Percentiles rank a stretch among this genome's conserved stretches.
phyloP scores from a whole-genome alignment of 768 basidiomycete genomes.

The Paxillus ammoniavirescens region DNA sequence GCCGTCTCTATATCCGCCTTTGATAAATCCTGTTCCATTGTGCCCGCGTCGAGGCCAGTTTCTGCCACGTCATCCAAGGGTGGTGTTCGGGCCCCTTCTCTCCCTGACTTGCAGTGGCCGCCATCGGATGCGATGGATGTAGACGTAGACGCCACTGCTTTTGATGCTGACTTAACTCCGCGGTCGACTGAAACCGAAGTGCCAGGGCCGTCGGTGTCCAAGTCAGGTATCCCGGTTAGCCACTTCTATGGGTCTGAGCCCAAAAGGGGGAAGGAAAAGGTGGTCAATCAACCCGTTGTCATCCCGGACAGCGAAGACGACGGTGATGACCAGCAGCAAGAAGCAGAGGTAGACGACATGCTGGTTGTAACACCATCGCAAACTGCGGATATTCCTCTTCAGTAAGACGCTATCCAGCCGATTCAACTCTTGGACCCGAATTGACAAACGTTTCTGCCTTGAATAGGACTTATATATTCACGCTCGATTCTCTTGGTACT shows the following conservation, averaged over 20 bases:
- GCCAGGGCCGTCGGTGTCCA: constrained; percentile 4
- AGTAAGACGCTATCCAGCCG: constrained; percentile 15
- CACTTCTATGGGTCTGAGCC: constrained; percentile 22
- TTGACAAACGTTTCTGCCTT: background rate
- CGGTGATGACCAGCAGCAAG: constrained; percentile 29
- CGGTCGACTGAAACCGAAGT: background rate
- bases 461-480: constrained; percentile 75
- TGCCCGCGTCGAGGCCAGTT: constrained; percentile 1
- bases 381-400: constrained; percentile 12
- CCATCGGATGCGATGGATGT: constrained; percentile 27
- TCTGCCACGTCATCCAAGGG: constrained; percentile 7
- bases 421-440: background rate
- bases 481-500: constrained; percentile 83
- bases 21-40: constrained; percentile 19
- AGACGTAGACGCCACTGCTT: constrained; percentile 8
- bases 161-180: background rate
- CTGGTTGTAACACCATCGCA: constrained; percentile 19
- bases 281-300: background rate
- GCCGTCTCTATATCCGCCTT: constrained; percentile 4
- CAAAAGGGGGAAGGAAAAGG: constrained; percentile 3
- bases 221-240: constrained; percentile 12
- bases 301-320: constrained; percentile 25
- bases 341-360: constrained; percentile 33
- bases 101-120: constrained; percentile 16
- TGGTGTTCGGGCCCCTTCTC: constrained; percentile 13